These are phyloP conservation scores for Penicillium paxilli DNA, from an alignment of 495 filamentous ascomycete species.

Conservation along the genomic window DNA sequence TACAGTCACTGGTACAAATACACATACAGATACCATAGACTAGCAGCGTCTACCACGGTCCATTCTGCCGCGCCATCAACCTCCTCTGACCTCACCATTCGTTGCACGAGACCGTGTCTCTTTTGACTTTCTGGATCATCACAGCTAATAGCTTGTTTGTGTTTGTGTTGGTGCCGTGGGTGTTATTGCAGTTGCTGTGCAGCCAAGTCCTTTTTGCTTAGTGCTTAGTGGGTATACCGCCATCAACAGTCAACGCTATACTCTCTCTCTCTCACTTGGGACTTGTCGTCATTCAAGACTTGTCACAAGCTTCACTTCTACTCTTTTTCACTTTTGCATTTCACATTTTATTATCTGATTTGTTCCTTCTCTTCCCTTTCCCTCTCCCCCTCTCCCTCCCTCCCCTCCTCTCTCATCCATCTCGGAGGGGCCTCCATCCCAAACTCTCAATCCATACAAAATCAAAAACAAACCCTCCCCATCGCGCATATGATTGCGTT, in stretches of 20 bases:
- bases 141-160: too few species aligned
- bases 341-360: not conserved
- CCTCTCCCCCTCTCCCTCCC: not conserved
- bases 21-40: too few species aligned
- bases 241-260: too few species aligned
- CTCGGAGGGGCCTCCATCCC: not conserved
- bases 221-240: too few species aligned
- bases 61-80: conserved; percentile 13
- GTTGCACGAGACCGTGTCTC: conserved; percentile 20
- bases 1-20: too few species aligned
- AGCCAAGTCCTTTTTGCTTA: too few species aligned
- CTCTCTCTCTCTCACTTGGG: not conserved
- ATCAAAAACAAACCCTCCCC: conserved; percentile 1
- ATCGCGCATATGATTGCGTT: conserved; percentile 55
- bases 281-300: conserved; percentile 9
- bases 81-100: conserved; percentile 27
- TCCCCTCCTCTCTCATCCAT: not conserved
- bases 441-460: not conserved
- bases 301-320: conserved; percentile 13
- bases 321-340: not conserved
- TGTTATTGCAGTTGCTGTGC: too few species aligned
- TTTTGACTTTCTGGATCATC: conserved; percentile 14
- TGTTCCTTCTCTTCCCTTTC: not conserved
- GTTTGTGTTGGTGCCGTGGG: too few species aligned
- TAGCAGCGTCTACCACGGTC: conserved; percentile 23